These are phyloP conservation scores for Beauveria sp. DNA, from an alignment of 2,329 filamentous ascomycete genomes.

Conservation along the genomic window DNA sequence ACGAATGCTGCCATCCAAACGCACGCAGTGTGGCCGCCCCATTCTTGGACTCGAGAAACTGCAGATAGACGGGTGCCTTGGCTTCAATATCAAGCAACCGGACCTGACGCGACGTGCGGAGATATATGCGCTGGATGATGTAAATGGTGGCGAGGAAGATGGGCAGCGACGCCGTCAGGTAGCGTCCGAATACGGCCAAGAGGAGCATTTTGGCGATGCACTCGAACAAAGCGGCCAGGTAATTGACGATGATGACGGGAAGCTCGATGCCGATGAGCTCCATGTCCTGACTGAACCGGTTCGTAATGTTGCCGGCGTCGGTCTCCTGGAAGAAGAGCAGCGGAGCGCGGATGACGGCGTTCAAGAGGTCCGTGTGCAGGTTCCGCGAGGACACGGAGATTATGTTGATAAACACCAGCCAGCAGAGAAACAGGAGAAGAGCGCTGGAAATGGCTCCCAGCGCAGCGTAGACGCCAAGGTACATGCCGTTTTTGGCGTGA, in stretches of 20 bases:
- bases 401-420: not conserved
- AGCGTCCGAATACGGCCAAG: not conserved
- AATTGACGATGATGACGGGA: constrained; percentile 19
- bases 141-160: constrained; percentile 32
- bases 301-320: constrained; percentile 26
- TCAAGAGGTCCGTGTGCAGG: not conserved
- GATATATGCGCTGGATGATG: constrained; percentile 22
- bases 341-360: constrained; percentile 16
- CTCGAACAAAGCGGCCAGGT: not conserved
- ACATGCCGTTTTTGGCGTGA: constrained; percentile 16
- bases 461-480: constrained; percentile 13
- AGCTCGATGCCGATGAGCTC: constrained; percentile 29
- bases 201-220: not conserved
- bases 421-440: not conserved
- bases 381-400: constrained; percentile 9
- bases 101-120: constrained; percentile 24
- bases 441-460: not conserved
- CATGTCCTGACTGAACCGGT: constrained; percentile 33
- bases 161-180: constrained; percentile 19
- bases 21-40: constrained; percentile 25
- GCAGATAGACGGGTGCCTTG: constrained; percentile 22
- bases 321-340: constrained; percentile 28
- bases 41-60: constrained; percentile 20
- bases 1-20: constrained; percentile 21
- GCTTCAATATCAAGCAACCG: constrained; percentile 23